A percentile compares a stretch with the other conserved stretches of the same genome.
Evolutionary conservation across 169 alveolate species (phyloP).

Genomic region (Plasmodium sp.): DNA sequence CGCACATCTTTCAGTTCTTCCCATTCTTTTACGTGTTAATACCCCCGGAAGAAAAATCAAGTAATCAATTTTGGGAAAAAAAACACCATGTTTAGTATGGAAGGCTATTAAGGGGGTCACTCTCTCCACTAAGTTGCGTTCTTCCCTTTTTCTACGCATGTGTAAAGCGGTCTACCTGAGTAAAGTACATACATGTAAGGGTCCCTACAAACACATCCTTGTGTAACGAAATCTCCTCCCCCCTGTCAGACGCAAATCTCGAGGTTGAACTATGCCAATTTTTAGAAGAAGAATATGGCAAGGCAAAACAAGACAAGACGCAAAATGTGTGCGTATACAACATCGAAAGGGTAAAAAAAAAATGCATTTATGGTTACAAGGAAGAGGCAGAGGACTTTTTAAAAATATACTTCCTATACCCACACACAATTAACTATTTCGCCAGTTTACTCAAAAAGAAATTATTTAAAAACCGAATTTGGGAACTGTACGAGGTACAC

Average conservation of each 20-base stretch:
- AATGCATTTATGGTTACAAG: constrained; percentile 57
- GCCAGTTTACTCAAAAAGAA: constrained; percentile 60
- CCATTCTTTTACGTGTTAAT: constrained; percentile 58
- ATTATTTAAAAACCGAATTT: constrained; percentile 47
- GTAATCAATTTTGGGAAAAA: constrained; percentile 5
- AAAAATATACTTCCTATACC: constrained; percentile 45
- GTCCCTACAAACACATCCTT: background rate
- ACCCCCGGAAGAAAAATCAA: constrained; percentile 65
- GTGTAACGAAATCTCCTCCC: background rate
- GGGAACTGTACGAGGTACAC: constrained; percentile 72
- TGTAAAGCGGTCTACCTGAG: background rate
- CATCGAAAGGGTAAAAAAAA: constrained; percentile 65
- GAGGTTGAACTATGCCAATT: constrained; percentile 42
- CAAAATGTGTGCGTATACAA: constrained; percentile 35
- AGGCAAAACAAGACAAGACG: background rate
- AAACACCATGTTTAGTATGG: background rate
- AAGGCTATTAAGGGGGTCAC: background rate
- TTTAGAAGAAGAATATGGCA: constrained; percentile 61
- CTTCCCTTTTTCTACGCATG: background rate
- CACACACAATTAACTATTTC: constrained; percentile 32
- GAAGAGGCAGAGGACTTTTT: constrained; percentile 46
- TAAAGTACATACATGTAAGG: background rate
- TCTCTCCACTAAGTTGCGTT: background rate
- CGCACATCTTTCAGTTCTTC: constrained; percentile 17
- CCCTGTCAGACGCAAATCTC: constrained; percentile 4